Percentiles rank a stretch among this genome's conserved stretches.
Conservation (phyloP, 148 eudicot genomes). For the Polygonum maritimum region DNA sequence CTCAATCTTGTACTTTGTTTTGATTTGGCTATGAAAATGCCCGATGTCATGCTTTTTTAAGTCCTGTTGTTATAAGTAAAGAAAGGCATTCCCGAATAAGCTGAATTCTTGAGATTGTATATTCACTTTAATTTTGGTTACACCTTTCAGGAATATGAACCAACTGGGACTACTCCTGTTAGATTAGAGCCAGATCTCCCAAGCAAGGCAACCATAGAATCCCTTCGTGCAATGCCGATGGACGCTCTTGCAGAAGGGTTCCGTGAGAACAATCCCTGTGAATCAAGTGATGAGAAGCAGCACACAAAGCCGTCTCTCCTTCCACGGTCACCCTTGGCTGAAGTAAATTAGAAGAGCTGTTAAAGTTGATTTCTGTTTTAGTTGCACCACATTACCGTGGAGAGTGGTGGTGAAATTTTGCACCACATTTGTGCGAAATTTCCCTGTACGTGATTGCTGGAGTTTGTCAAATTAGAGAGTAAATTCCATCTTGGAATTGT, state of each 20-base stretch:
- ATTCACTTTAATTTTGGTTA: background rate
- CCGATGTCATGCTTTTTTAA: no score
- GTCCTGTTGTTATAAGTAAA: no score
- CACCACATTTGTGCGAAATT: background rate
- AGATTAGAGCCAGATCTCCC: slow-evolving; percentile 75
- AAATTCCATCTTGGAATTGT: slow-evolving; percentile 58
- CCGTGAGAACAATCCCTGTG: slow-evolving; percentile 67
- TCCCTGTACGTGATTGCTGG: background rate
- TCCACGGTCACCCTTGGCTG: slow-evolving; percentile 78
- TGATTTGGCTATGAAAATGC: no score
- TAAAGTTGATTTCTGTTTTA: background rate
- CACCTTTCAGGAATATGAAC: slow-evolving; percentile 68
- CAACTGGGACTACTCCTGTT: slow-evolving; percentile 73
- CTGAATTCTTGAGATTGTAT: background rate
- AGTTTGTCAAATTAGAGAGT: slow-evolving; percentile 21
- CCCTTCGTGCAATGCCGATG: slow-evolving; percentile 77
- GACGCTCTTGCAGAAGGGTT: slow-evolving; percentile 80
- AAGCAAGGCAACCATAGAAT: slow-evolving; percentile 70
- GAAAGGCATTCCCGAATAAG: background rate
- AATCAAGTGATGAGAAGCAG: slow-evolving; percentile 74
- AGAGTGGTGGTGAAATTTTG: no score
- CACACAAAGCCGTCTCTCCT: slow-evolving; percentile 49
- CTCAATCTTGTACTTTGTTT: background rate
- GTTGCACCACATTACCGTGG: background rate
- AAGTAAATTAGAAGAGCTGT: slow-evolving; percentile 29